Percentiles rank a stretch among this genome's conserved stretches.
These are phyloP conservation scores for Sambucus nigra DNA, from an alignment of 129 eudicot species.

Conservation along the genomic window DNA sequence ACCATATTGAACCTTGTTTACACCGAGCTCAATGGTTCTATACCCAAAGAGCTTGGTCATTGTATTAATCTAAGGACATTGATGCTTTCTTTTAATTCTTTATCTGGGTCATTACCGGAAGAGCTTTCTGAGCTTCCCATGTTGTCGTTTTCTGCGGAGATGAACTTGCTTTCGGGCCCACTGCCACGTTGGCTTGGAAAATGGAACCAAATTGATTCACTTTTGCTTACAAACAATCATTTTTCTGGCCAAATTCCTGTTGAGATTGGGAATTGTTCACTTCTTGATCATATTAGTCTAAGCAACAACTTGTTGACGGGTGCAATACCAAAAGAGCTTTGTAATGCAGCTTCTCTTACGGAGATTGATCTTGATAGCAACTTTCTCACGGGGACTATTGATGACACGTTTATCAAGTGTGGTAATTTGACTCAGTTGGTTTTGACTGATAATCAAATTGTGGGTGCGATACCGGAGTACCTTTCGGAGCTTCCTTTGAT, in stretches of 20 bases:
- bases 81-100: conserved; percentile 60
- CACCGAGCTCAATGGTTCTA: conserved; percentile 50
- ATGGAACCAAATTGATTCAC: conserved; percentile 50
- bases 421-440: conserved; percentile 46
- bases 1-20: conserved; percentile 43
- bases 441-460: conserved; percentile 39
- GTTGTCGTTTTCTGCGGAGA: conserved; percentile 45
- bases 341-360: conserved; percentile 40
- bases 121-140: conserved; percentile 45
- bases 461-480: conserved; percentile 53
- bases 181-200: conserved; percentile 61
- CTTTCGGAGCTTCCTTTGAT: conserved; percentile 47
- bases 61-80: conserved; percentile 42
- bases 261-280: conserved; percentile 61
- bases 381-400: conserved; percentile 50
- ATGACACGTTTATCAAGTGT: conserved; percentile 53
- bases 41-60: conserved; percentile 59
- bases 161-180: conserved; percentile 54
- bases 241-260: conserved; percentile 56
- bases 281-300: conserved; percentile 37
- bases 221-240: conserved; percentile 45
- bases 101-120: conserved; percentile 51
- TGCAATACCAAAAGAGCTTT: conserved; percentile 52
- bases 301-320: conserved; percentile 59
- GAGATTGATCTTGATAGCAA: conserved; percentile 57